A percentile compares a stretch with the other conserved stretches of the same genome.
phyloP scores from a whole-genome alignment of 805 yeast species.

The Candida hungchunana region DNA sequence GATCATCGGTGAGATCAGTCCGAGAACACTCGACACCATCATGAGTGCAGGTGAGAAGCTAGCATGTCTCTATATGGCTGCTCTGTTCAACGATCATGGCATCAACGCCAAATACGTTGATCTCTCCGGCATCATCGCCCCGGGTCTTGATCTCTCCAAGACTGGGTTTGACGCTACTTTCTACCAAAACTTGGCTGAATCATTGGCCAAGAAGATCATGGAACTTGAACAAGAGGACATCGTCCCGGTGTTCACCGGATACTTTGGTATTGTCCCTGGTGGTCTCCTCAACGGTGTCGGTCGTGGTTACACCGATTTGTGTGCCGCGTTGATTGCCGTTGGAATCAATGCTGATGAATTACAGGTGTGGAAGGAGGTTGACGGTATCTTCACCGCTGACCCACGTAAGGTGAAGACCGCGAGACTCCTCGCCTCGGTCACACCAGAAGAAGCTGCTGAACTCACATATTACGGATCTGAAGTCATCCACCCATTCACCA shows the following conservation, averaged over 20 bases:
- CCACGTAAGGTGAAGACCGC: constrained; percentile 94
- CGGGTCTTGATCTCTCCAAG: constrained; percentile 47
- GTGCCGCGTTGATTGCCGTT: constrained; percentile 95
- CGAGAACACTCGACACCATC: constrained; percentile 83
- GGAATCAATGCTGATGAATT: constrained; percentile 89
- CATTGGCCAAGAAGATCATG: constrained; percentile 47
- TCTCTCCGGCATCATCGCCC: constrained; percentile 66
- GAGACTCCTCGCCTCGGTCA: constrained; percentile 75
- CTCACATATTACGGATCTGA: constrained; percentile 96
- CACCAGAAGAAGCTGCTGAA: constrained; percentile 99
- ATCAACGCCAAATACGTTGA: constrained; percentile 75
- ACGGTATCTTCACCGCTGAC: constrained; percentile 97
- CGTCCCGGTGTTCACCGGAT: constrained; percentile 93
- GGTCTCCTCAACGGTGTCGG: constrained; percentile 92
- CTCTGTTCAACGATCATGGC: constrained; percentile 80
- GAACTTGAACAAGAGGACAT: constrained; percentile 36
- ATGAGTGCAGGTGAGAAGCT: constrained; percentile 94
- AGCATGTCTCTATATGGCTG: constrained; percentile 84
- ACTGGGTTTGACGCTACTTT: constrained; percentile 64
- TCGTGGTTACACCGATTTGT: constrained; percentile 94
- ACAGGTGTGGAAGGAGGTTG: constrained; percentile 99
- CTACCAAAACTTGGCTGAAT: constrained; percentile 50
- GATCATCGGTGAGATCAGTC: constrained; percentile 85
- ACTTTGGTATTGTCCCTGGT: constrained; percentile 94
- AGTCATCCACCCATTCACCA: constrained; percentile 97